Percentiles rank a stretch among this genome's conserved stretches.
phyloP scores from a whole-genome alignment of 352 stramenopile genomes.

The Thalassiosira hispida region DNA sequence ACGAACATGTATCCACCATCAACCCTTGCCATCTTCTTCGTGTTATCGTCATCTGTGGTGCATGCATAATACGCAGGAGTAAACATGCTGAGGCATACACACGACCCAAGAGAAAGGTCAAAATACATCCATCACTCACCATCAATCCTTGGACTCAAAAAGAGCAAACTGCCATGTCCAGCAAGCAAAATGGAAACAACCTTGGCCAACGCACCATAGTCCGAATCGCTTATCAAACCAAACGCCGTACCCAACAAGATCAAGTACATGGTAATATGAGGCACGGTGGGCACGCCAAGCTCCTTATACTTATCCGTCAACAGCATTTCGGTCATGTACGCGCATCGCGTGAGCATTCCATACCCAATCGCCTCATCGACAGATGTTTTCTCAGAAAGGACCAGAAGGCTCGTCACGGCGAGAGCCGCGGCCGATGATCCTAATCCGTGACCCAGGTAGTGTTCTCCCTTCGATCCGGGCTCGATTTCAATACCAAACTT shows the following conservation, averaged over 20 bases:
- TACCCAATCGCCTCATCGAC: constrained; percentile 29
- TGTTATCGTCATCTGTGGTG: constrained; percentile 18
- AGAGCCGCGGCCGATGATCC: constrained; percentile 23
- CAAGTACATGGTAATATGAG: constrained; percentile 17
- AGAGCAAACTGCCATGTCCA: constrained; percentile 31
- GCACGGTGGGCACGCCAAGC: constrained; percentile 14
- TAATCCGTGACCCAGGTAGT: constrained; percentile 27
- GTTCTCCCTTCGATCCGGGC: constrained; percentile 15
- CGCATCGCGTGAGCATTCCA: constrained; percentile 21
- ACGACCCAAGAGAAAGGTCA: background rate
- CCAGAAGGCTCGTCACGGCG: constrained; percentile 15
- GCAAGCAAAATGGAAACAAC: constrained; percentile 29
- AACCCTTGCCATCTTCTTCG: constrained; percentile 29
- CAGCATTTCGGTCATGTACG: constrained; percentile 34
- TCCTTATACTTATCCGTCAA: constrained; percentile 28
- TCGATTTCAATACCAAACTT: constrained; percentile 7
- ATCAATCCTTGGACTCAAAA: constrained; percentile 42
- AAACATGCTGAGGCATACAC: background rate
- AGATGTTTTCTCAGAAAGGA: constrained; percentile 22
- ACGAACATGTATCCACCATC: constrained; percentile 48
- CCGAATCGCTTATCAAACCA: constrained; percentile 23
- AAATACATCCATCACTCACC: constrained; percentile 15
- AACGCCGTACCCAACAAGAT: constrained; percentile 24
- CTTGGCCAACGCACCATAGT: constrained; percentile 23
- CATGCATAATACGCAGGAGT: background rate